These are phyloP conservation scores for Orbilia ellipsospora DNA, from an alignment of 2,329 filamentous ascomycete species.

Conservation along the genomic window DNA sequence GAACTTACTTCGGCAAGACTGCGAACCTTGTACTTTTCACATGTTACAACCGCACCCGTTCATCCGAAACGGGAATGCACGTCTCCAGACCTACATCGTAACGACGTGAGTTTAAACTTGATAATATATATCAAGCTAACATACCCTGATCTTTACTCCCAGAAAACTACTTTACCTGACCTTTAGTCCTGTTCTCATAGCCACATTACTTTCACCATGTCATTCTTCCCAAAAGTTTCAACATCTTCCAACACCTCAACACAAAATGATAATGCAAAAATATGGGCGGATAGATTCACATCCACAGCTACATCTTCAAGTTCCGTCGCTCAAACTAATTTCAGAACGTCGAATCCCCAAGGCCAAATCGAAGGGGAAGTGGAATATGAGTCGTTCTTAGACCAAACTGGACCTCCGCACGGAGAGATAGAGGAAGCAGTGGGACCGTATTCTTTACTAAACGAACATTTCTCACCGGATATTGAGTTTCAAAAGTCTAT, in stretches of 20 bases:
- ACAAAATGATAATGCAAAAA: constrained; percentile 41
- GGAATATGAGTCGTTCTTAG: constrained; percentile 36
- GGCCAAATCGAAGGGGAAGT: neutral
- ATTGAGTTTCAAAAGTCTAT: constrained; percentile 55
- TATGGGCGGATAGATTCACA: constrained; percentile 38
- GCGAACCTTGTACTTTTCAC: constrained; percentile 45
- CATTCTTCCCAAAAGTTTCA: constrained; percentile 40
- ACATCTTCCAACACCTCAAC: constrained; percentile 51
- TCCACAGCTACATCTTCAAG: constrained; percentile 15
- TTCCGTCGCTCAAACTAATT: constrained; percentile 10
- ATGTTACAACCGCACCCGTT: constrained; percentile 35
- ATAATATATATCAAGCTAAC: too few relatives aligned
- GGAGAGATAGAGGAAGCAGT: constrained; percentile 1
- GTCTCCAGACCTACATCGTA: too few relatives aligned
- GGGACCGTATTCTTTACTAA: constrained; percentile 47
- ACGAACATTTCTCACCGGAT: constrained; percentile 31
- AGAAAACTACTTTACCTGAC: too few relatives aligned
- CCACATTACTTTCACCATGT: constrained; percentile 13
- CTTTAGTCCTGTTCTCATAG: too few relatives aligned
- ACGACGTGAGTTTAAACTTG: too few relatives aligned
- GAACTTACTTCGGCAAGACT: constrained; percentile 32
- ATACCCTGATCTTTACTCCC: too few relatives aligned
- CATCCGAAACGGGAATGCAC: constrained; percentile 11
- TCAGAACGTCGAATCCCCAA: constrained; percentile 23
- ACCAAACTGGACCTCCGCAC: neutral